Conservation (phyloP, 2,329 filamentous ascomycete species). For the Fusarium burgessii region DNA sequence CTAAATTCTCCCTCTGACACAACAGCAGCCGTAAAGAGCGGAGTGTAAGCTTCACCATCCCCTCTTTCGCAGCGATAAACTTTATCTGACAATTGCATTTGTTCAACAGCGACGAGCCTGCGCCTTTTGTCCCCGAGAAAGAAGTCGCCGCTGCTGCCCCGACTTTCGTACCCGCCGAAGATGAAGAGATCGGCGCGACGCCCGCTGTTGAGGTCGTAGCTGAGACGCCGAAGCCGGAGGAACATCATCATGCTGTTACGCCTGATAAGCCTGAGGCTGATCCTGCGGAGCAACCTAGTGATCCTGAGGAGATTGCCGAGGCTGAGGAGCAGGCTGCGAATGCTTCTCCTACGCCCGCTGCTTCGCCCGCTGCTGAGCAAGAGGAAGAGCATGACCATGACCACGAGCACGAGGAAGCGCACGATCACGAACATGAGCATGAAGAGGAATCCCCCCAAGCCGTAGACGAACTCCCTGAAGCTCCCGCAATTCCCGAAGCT, state of each 20-base stretch:
- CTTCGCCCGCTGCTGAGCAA: not conserved
- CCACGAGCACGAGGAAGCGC: not conserved
- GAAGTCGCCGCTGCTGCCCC: slow-evolving; percentile 17
- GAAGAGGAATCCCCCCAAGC: not conserved
- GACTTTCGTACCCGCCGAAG: slow-evolving; percentile 20
- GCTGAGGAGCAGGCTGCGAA: slow-evolving; percentile 9
- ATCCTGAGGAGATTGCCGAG: slow-evolving; percentile 18
- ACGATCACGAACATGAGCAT: not conserved
- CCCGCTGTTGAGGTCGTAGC: slow-evolving; percentile 4
- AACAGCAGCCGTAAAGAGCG: not conserved
- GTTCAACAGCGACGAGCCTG: slow-evolving; percentile 10
- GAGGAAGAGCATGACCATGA: not conserved
- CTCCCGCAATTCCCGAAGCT: slow-evolving; percentile 5
- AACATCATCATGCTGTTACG: not conserved
- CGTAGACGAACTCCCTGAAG: slow-evolving; percentile 6
- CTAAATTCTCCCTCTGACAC: slow-evolving; percentile 20
- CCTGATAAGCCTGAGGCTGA: slow-evolving; percentile 4
- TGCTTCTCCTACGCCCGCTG: not conserved
- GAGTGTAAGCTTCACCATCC: slow-evolving; percentile 4
- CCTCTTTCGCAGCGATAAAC: not conserved
- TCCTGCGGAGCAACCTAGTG: slow-evolving; percentile 13
- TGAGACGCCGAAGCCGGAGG: not conserved
- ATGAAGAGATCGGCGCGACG: slow-evolving; percentile 10
- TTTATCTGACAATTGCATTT: not conserved
- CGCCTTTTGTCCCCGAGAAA: slow-evolving; percentile 27